Evolutionary conservation across 805 yeast species (phyloP).

Genomic region (Cyberlindnera japonica): DNA sequence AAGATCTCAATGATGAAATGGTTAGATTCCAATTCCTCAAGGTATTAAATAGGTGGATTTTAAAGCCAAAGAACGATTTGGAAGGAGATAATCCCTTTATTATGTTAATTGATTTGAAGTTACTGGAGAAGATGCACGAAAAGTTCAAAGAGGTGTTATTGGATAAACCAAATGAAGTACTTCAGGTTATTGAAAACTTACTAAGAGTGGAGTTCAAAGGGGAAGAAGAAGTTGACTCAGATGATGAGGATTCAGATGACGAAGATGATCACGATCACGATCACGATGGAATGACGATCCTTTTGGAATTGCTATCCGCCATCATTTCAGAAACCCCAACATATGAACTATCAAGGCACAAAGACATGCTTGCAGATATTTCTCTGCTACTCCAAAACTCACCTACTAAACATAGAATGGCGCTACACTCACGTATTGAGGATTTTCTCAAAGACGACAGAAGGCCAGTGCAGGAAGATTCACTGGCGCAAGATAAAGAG

Average conservation of each 20-base stretch:
- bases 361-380: conserved; percentile 30
- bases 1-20: conserved; percentile 44
- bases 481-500: conserved; percentile 32
- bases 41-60: conserved; percentile 61
- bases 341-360: conserved; percentile 18
- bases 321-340: conserved; percentile 31
- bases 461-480: conserved; percentile 9
- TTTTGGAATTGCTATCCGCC: conserved; percentile 37
- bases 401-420: conserved; percentile 15
- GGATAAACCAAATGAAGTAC: conserved; percentile 48
- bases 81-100: conserved; percentile 45
- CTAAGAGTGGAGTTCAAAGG: conserved; percentile 26
- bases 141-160: conserved; percentile 49
- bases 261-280: conserved; percentile 28
- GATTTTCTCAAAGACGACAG: conserved; percentile 16
- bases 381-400: conserved; percentile 18
- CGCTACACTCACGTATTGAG: conserved; percentile 19
- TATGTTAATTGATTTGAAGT: conserved; percentile 54
- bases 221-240: conserved; percentile 34
- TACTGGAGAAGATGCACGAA: conserved; percentile 59
- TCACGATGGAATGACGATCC: too few species aligned
- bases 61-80: conserved; percentile 14
- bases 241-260: conserved; percentile 33
- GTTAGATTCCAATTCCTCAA: conserved; percentile 45
- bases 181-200: conserved; percentile 45